Conservation (phyloP, 2,329 filamentous ascomycete species). For the Venturia carpophila region DNA sequence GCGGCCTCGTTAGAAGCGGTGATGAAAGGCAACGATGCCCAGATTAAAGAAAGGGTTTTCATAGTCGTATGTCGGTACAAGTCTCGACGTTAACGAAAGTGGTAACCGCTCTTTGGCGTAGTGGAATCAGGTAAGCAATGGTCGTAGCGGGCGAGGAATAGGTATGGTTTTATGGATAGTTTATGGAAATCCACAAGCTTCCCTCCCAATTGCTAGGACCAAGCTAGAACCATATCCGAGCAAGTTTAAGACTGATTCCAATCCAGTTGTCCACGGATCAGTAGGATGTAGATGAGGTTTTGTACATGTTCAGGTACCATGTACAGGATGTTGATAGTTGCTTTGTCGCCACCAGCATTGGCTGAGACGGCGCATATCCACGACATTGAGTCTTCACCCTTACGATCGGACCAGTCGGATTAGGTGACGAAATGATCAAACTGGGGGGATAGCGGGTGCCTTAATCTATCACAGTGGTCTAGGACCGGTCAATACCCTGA, state of each 20-base stretch:
- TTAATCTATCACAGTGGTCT: conserved; percentile 1
- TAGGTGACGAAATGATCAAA: neutral
- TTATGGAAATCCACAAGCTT: neutral
- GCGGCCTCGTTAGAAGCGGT: neutral
- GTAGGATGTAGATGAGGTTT: neutral
- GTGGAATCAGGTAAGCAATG: too few relatives aligned
- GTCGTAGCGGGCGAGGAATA: neutral
- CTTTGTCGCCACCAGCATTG: neutral
- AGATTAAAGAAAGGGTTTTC: neutral
- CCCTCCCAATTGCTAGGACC: neutral
- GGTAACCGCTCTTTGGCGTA: neutral
- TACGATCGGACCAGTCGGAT: neutral
- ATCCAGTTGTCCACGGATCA: conserved; percentile 2
- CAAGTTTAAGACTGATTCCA: neutral
- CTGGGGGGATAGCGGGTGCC: neutral
- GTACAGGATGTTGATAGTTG: too few relatives aligned
- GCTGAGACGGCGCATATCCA: neutral
- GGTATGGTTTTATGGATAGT: neutral
- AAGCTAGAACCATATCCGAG: neutral
- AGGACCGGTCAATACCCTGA: neutral
- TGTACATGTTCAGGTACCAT: neutral
- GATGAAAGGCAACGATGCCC: conserved; percentile 1
- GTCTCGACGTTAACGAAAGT: neutral
- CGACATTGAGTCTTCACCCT: neutral
- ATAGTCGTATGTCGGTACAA: neutral